These are phyloP conservation scores for Lepidium africanum DNA, from an alignment of 345 rosid genomes.

Conservation along the genomic window DNA sequence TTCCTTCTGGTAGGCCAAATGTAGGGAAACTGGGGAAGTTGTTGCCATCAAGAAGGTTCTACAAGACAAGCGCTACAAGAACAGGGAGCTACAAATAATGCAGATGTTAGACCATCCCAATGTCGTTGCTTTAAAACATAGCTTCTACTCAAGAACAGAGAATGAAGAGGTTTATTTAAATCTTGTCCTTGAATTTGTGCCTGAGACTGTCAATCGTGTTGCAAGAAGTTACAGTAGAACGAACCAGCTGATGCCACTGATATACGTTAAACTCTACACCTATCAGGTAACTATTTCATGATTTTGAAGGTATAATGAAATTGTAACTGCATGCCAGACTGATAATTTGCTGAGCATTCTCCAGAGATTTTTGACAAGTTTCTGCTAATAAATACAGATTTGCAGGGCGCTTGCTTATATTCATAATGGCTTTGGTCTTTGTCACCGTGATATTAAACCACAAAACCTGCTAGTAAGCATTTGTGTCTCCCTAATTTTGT, in stretches of 20 bases:
- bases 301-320: background rate
- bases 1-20: slow-evolving; percentile 65
- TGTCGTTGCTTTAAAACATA: slow-evolving; percentile 75
- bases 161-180: slow-evolving; percentile 85
- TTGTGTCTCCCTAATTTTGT: background rate
- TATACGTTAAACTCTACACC: slow-evolving; percentile 84
- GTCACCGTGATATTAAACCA: slow-evolving; percentile 96
- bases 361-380: slow-evolving; percentile 1
- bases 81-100: slow-evolving; percentile 87
- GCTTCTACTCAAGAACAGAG: slow-evolving; percentile 80
- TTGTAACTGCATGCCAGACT: background rate
- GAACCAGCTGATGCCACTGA: slow-evolving; percentile 82
- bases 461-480: slow-evolving; percentile 80
- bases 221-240: slow-evolving; percentile 74
- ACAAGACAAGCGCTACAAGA: slow-evolving; percentile 94
- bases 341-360: background rate
- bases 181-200: slow-evolving; percentile 89
- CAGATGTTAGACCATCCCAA: slow-evolving; percentile 97
- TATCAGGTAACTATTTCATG: slow-evolving; percentile 53
- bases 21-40: slow-evolving; percentile 91
- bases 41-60: slow-evolving; percentile 94
- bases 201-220: slow-evolving; percentile 76
- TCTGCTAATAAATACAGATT: slow-evolving; percentile 45
- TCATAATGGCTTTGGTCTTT: slow-evolving; percentile 78
- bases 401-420: slow-evolving; percentile 96